A percentile compares a stretch with the other conserved stretches of the same genome.
Conservation (phyloP, 2,329 filamentous ascomycete genomes). For the Penicillium digitatum region DNA sequence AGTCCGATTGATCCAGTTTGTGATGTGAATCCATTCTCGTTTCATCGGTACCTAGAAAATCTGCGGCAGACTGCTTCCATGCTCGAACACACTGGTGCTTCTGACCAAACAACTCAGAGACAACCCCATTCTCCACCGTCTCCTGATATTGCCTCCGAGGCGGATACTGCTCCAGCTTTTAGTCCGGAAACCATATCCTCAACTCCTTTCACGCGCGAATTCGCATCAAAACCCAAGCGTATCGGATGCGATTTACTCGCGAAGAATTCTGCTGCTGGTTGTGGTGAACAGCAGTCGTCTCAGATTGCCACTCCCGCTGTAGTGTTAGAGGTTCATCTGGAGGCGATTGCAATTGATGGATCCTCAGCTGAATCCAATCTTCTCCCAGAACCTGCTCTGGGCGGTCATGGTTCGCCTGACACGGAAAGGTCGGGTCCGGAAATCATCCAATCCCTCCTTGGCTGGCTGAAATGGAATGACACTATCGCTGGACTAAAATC, state of each 20-base stretch:
- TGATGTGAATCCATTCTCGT: conserved; percentile 34
- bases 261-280: conserved; percentile 7
- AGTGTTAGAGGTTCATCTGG: conserved; percentile 39
- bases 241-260: conserved; percentile 32
- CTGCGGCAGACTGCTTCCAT: conserved; percentile 24
- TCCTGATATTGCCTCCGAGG: background rate
- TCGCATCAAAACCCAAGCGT: conserved; percentile 26
- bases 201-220: conserved; percentile 25
- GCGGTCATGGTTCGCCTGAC: background rate
- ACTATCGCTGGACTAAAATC: conserved; percentile 18
- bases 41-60: conserved; percentile 39
- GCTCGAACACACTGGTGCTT: conserved; percentile 10
- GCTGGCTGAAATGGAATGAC: conserved; percentile 32
- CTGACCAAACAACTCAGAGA: conserved; percentile 9
- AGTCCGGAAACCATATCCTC: background rate
- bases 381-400: background rate
- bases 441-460: conserved; percentile 35
- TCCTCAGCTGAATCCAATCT: background rate
- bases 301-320: conserved; percentile 37
- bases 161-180: background rate
- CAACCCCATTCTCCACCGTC: conserved; percentile 15
- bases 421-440: conserved; percentile 16
- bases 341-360: conserved; percentile 31
- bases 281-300: conserved; percentile 12
- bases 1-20: conserved; percentile 34